phyloP scores from a whole-genome alignment of 306 rosid genomes.

The Corylus avellana region DNA sequence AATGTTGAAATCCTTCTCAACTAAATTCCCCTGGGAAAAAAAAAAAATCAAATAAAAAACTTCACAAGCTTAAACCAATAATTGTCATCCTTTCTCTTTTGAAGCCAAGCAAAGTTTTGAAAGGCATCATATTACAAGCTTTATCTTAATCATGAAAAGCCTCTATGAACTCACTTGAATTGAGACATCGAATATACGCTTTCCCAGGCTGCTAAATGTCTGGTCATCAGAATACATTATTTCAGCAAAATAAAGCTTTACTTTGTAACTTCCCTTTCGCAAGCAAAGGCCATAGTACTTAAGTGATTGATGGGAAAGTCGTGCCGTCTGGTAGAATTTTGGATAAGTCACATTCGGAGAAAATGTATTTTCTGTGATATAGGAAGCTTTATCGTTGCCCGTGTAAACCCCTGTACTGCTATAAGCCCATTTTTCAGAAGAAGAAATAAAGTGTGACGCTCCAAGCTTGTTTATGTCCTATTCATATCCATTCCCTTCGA shows the following conservation, averaged over 20 bases:
- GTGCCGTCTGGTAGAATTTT: conserved; percentile 47
- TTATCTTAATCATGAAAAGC: background rate
- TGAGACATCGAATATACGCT: conserved; percentile 70
- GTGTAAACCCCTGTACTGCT: conserved; percentile 61
- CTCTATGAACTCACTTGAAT: conserved; percentile 61
- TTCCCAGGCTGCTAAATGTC: conserved; percentile 47
- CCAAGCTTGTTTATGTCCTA: conserved; percentile 34
- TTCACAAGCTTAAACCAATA: background rate
- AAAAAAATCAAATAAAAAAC: background rate
- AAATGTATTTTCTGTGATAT: conserved; percentile 24
- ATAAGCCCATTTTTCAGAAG: conserved; percentile 54
- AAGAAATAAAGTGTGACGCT: conserved; percentile 37
- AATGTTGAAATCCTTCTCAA: conserved; percentile 57
- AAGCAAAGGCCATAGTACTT: conserved; percentile 74
- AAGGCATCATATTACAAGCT: background rate
- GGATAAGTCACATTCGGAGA: background rate
- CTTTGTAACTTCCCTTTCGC: conserved; percentile 63
- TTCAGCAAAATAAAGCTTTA: conserved; percentile 75
- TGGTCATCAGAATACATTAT: conserved; percentile 49
- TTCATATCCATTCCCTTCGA: conserved; percentile 45
- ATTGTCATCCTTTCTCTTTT: background rate
- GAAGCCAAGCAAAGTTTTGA: background rate
- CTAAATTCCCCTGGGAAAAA: conserved; percentile 47
- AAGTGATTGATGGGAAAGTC: conserved; percentile 63
- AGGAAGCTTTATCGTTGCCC: background rate